Evolutionary conservation across 2,329 filamentous ascomycete genomes (phyloP), one percentile per base, ranked within the genome.

Genomic region (Gremmenia infestans): DNA sequence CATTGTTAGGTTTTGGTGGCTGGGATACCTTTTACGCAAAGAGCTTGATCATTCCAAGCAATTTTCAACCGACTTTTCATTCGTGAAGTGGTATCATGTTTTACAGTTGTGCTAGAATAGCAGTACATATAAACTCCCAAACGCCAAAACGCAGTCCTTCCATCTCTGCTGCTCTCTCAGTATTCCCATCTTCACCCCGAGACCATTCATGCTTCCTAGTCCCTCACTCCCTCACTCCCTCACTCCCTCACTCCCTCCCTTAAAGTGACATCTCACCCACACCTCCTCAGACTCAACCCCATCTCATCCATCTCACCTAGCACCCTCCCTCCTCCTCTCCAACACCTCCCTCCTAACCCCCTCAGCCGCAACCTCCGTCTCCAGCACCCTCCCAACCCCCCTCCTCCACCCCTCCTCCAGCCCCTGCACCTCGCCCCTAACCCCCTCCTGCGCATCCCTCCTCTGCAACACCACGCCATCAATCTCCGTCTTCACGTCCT

Each of bases 291-390:
- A 19, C 19, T 19, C 19, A n/a, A n/a, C n/a, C 15, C 28, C 9
- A 37, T 25, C 19, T 7, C 8, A 14, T 11, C 5, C 28, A 22
- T 5, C 19, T 59, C 50, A 62, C 19, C 23, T 23, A 25, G 62
- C 68, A 28, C 60, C 71, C 48, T 69, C 71, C 65, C 80, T 78
- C 71, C 86, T 79, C 69, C 80, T 79, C 64, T 86, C 83, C 58
- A 91, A 68, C 51, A 91, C 82, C 72, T 89, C 80, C 63, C 76
- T 75, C 68, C 83, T 79, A 65, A 97, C 66, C 49, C 78, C 80
- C 73, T 96, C 89, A 9, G 86, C 87, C 0, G 91, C 94, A 53
- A 93, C 79, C 76, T 97, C 90, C 0, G 89, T 89, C 80, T 97
- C 91, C 40, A 97, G 74, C 48, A 94, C 86, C 57, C 84, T 81